Percentiles rank a stretch among this genome's conserved stretches.
Conservation (phyloP, 2,329 filamentous ascomycete genomes). For the Alternaria ethzedia region DNA sequence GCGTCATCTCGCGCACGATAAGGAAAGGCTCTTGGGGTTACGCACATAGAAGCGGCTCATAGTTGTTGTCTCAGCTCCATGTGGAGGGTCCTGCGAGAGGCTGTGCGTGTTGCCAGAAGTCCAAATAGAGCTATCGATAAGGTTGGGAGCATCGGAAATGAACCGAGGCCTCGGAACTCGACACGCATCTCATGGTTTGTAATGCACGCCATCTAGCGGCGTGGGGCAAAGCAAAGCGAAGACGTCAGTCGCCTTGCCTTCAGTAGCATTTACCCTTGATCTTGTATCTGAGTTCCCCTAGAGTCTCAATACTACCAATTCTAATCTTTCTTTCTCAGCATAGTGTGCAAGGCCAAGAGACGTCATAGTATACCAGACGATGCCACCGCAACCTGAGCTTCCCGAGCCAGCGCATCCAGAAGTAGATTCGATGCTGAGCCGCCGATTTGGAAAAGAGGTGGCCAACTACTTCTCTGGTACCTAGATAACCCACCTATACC, state of each 20-base stretch:
- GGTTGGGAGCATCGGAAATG: slow-evolving; percentile 30
- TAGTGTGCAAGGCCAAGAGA: not conserved
- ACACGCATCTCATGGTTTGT: slow-evolving; percentile 7
- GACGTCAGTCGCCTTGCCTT: slow-evolving; percentile 6
- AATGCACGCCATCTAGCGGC: slow-evolving; percentile 10
- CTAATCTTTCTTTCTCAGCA: not conserved
- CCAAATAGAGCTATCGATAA: slow-evolving; percentile 32
- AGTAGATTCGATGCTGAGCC: slow-evolving; percentile 72
- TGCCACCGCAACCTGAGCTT: slow-evolving; percentile 54
- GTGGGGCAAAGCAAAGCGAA: slow-evolving; percentile 8
- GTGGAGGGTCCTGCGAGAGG: not conserved
- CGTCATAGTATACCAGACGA: slow-evolving; percentile 18
- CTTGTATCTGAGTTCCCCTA: not conserved
- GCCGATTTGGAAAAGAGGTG: slow-evolving; percentile 79
- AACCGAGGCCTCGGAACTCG: slow-evolving; percentile 30
- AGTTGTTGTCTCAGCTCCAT: slow-evolving; percentile 20
- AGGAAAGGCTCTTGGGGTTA: not conserved
- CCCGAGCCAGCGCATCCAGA: slow-evolving; percentile 65
- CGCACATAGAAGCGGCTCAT: slow-evolving; percentile 60
- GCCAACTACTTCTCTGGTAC: slow-evolving; percentile 79
- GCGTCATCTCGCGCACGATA: not conserved
- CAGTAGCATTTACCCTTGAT: not conserved
- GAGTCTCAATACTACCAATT: not conserved
- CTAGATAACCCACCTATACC: not conserved
- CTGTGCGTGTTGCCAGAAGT: slow-evolving; percentile 9